Evolutionary conservation across 192 early-diverging fungal species (phyloP).

Genomic region (Chytriomyces hyalinus): DNA sequence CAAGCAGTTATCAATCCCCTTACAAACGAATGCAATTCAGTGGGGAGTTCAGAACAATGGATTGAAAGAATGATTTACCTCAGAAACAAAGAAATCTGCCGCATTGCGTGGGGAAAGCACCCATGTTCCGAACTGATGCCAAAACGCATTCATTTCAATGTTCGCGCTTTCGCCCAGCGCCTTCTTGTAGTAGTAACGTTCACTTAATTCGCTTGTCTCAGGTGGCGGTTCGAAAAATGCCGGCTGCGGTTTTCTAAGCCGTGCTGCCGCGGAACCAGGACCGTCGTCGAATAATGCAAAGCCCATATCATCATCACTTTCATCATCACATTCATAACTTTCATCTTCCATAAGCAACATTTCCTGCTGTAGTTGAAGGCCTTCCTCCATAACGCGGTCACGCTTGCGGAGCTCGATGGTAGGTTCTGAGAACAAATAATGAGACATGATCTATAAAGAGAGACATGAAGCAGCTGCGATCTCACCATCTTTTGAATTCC

Average conservation of each 20-base stretch:
- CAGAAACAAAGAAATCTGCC: background rate
- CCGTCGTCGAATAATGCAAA: background rate
- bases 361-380: background rate
- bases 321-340: conserved; percentile 11
- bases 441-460: no score
- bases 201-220: conserved; percentile 20
- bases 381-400: no score
- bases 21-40: background rate
- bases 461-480: no score
- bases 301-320: background rate
- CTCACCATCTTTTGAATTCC: background rate
- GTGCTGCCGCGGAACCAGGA: no score
- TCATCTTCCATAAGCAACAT: background rate
- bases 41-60: background rate
- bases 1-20: background rate
- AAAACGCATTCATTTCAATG: conserved; percentile 29
- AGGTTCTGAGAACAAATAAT: no score
- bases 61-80: background rate
- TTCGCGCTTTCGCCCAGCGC: background rate
- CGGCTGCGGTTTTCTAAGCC: background rate
- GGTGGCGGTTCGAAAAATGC: conserved; percentile 26
- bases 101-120: background rate
- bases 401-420: no score
- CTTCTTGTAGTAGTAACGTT: conserved; percentile 28
- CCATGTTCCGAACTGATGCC: background rate